A percentile compares a stretch with the other conserved stretches of the same genome.
phyloP scores from a whole-genome alignment of 805 yeast genomes.

The Starmera quercuum region DNA sequence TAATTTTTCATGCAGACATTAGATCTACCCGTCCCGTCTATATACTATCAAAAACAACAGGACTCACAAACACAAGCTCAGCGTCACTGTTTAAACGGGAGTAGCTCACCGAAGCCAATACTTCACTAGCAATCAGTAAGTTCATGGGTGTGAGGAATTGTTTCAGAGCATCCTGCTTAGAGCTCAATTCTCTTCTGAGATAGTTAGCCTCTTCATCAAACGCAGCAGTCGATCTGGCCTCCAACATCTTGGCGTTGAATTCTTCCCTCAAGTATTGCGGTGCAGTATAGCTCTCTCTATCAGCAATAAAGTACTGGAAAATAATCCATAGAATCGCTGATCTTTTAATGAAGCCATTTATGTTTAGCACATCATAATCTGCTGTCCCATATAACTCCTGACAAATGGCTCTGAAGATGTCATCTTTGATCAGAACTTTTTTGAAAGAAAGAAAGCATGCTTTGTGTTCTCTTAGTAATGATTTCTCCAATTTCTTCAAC shows the following conservation, averaged over 20 bases:
- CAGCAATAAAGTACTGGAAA: conserved; percentile 3
- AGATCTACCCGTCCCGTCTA: no score
- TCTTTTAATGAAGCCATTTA: neutral
- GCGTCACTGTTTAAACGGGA: no score
- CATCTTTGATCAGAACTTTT: conserved; percentile 44
- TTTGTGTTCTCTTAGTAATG: conserved; percentile 34
- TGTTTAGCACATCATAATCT: neutral
- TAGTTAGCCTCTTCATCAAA: no score
- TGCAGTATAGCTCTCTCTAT: conserved; percentile 5
- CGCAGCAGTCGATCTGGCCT: no score
- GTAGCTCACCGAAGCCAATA: no score
- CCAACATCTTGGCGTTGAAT: conserved; percentile 2
- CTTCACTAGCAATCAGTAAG: no score
- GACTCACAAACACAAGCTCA: no score
- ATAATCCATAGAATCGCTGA: conserved; percentile 1
- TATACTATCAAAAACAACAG: no score
- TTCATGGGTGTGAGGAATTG: no score
- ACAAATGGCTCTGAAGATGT: neutral
- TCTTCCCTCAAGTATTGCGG: conserved; percentile 11
- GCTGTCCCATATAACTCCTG: neutral
- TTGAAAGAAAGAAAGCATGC: conserved; percentile 39
- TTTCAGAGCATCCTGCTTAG: no score
- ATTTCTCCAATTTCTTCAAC: conserved; percentile 44
- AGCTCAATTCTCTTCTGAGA: no score
- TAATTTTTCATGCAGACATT: no score